Evolutionary conservation across 345 rosid species (phyloP).

Genomic region (Nasturtium officinale): DNA sequence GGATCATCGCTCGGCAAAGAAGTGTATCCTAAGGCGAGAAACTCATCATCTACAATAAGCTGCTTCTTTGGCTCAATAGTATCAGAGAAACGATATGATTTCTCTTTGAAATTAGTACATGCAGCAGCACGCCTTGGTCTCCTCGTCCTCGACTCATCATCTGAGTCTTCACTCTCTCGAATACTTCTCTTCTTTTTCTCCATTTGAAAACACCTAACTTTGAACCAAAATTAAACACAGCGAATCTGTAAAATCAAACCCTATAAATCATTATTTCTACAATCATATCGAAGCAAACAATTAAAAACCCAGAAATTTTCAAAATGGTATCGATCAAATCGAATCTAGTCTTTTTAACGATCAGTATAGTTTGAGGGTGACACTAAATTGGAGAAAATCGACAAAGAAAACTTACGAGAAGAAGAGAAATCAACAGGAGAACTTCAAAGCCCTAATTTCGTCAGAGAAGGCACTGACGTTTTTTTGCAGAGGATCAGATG

Average conservation of each 20-base stretch:
- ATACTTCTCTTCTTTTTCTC: conserved; percentile 45
- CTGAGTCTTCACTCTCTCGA: conserved; percentile 36
- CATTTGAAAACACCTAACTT: conserved; percentile 22
- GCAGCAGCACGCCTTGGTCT: conserved; percentile 85
- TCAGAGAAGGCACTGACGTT: too few relatives aligned
- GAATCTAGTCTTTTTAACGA: too few relatives aligned
- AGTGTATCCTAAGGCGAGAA: conserved; percentile 49
- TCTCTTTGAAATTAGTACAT: conserved; percentile 66
- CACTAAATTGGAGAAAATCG: too few relatives aligned
- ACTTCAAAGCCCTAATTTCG: too few relatives aligned
- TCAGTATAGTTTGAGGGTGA: too few relatives aligned
- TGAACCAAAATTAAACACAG: background rate
- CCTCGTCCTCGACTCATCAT: conserved; percentile 44
- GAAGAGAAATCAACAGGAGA: too few relatives aligned
- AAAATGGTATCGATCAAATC: too few relatives aligned
- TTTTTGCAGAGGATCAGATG: too few relatives aligned
- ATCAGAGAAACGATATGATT: conserved; percentile 44
- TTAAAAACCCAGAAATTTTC: too few relatives aligned
- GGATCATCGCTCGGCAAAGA: conserved; percentile 44
- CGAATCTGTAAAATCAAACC: background rate
- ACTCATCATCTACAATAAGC: conserved; percentile 57
- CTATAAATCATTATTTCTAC: too few relatives aligned
- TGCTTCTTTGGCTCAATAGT: conserved; percentile 55
- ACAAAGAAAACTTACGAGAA: too few relatives aligned
- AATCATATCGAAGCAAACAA: too few relatives aligned